Conservation (phyloP, 371 early-diverging fungal species). For the Lichtheimia hyalospora region DNA sequence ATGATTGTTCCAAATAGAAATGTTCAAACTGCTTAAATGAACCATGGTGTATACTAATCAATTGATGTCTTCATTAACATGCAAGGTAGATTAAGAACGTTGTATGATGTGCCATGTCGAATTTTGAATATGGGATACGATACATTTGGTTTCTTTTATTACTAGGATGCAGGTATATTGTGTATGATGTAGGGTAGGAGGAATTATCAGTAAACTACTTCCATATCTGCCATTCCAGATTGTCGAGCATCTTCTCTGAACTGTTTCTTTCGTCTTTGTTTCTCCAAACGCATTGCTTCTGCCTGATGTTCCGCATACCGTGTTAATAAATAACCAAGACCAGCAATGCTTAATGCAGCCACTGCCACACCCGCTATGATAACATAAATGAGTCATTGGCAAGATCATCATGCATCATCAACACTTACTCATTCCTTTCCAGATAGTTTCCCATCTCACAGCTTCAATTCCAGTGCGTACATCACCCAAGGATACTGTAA, state of each 20-base stretch:
- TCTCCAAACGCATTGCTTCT: slow-evolving; percentile 24
- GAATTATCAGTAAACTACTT: slow-evolving; percentile 32
- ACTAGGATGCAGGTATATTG: too few species aligned
- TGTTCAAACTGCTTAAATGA: too few species aligned
- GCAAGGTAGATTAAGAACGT: too few species aligned
- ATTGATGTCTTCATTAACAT: too few species aligned
- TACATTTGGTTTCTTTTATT: too few species aligned
- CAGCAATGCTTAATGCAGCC: slow-evolving; percentile 41
- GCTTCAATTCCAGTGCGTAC: slow-evolving; percentile 89
- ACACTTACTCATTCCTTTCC: slow-evolving; percentile 63
- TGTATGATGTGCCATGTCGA: too few species aligned
- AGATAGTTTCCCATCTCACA: slow-evolving; percentile 78
- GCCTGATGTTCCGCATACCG: slow-evolving; percentile 33
- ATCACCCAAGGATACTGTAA: slow-evolving; percentile 77
- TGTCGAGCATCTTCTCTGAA: slow-evolving; percentile 44
- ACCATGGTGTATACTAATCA: too few species aligned
- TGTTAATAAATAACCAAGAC: slow-evolving; percentile 39
- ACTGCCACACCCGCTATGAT: slow-evolving; percentile 34
- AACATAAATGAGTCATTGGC: neutral
- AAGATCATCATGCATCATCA: slow-evolving; percentile 1
- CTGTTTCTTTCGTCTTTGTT: slow-evolving; percentile 32
- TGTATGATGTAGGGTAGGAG: too few species aligned
- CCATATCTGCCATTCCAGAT: slow-evolving; percentile 45
- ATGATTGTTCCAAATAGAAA: too few species aligned
- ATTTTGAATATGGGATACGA: too few species aligned